Percentiles rank a stretch among this genome's conserved stretches.
Evolutionary conservation across 306 rosid species (phyloP).

Genomic region (Rosa chinensis): DNA sequence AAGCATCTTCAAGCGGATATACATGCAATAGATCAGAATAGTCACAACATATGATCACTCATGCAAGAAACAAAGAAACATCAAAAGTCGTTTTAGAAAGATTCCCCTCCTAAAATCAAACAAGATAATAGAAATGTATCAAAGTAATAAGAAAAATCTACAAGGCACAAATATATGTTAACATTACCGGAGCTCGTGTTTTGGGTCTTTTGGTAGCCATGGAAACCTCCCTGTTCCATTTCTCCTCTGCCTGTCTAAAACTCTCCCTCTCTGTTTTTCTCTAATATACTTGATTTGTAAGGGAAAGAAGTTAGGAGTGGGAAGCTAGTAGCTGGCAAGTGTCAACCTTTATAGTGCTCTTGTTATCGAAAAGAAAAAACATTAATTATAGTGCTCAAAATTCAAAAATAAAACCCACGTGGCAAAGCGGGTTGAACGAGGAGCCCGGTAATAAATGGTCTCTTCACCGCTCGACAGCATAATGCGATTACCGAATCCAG

Average conservation of each 20-base stretch:
- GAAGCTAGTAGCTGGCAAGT: conserved; percentile 11
- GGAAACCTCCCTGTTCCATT: conserved; percentile 68
- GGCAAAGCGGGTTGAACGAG: background rate
- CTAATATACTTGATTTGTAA: background rate
- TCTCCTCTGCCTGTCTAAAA: background rate
- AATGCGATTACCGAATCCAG: background rate
- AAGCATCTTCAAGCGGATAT: background rate
- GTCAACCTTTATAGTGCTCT: conserved; percentile 10
- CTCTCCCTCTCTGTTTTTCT: background rate
- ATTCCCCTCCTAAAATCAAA: background rate
- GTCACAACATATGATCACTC: background rate
- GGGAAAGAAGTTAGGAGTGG: background rate
- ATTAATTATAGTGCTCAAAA: too few species aligned
- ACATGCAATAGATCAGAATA: background rate
- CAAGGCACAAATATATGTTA: background rate
- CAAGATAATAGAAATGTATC: background rate
- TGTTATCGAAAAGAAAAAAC: background rate
- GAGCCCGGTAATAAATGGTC: background rate
- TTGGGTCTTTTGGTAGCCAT: conserved; percentile 69
- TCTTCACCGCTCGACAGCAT: background rate
- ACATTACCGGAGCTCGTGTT: conserved; percentile 41
- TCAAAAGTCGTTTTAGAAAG: background rate
- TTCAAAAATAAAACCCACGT: background rate
- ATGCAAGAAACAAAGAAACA: background rate
- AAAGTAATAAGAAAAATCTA: background rate